Conservation (phyloP, 225 moss, liverwort and hornwort genomes). For the Asterella californica region DNA sequence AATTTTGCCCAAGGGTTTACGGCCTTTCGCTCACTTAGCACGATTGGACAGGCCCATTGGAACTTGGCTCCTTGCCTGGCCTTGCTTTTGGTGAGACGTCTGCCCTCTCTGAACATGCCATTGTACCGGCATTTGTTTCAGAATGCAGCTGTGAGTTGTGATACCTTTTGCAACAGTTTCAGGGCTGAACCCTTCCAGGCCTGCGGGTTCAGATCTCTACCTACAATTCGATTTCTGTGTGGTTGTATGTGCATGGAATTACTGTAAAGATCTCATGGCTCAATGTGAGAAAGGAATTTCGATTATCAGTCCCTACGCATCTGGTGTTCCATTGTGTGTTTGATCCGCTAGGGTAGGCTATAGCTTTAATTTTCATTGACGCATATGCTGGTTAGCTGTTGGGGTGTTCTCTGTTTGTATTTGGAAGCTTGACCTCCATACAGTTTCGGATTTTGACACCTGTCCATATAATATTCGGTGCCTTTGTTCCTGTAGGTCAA, state of each 20-base stretch:
- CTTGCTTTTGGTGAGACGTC: slow-evolving; percentile 78
- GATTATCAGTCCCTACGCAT: neutral
- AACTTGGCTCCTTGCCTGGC: slow-evolving; percentile 94
- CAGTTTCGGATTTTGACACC: neutral
- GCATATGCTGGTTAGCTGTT: neutral
- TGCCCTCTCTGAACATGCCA: neutral
- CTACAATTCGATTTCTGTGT: neutral
- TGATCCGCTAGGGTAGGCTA: neutral
- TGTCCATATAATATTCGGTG: neutral
- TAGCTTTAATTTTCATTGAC: neutral
- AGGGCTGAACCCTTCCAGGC: no score
- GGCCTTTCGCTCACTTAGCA: slow-evolving; percentile 74
- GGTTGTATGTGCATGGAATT: neutral
- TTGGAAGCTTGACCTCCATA: neutral
- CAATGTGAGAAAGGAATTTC: no score
- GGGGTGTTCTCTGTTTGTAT: neutral
- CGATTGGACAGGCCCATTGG: slow-evolving; percentile 95
- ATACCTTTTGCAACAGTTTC: neutral
- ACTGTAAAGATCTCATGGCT: no score
- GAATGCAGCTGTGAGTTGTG: neutral
- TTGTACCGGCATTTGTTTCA: neutral
- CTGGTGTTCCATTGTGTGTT: neutral
- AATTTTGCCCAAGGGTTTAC: slow-evolving; percentile 48
- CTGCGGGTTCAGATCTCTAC: neutral
- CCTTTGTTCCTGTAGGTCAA: slow-evolving; percentile 60